Evolutionary conservation across 495 filamentous ascomycete species (phyloP).

Genomic region (Penicillium waksmanii): DNA sequence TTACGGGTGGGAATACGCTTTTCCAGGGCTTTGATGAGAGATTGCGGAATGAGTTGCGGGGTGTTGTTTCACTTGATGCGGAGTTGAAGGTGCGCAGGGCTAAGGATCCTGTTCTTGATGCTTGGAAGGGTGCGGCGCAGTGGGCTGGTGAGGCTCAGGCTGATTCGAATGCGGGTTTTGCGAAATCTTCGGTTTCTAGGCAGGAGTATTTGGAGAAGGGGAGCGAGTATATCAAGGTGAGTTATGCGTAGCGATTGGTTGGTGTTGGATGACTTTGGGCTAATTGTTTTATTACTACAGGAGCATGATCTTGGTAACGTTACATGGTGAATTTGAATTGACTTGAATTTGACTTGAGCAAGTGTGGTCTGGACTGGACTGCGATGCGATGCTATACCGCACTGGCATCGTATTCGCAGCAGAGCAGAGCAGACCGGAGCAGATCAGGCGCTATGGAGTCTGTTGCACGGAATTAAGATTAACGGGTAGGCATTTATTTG

Average conservation of each 20-base stretch:
- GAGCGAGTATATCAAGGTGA: constrained; percentile 81
- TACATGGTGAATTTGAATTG: constrained; percentile 32
- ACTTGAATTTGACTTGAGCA: too few relatives aligned
- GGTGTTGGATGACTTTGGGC: constrained; percentile 5
- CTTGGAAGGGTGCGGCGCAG: constrained; percentile 88
- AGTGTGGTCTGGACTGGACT: too few relatives aligned
- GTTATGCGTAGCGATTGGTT: constrained; percentile 2
- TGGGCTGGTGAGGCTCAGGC: constrained; percentile 54
- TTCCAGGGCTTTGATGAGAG: constrained; percentile 88
- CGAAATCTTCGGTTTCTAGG: constrained; percentile 57
- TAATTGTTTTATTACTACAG: constrained; percentile 39
- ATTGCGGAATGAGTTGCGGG: constrained; percentile 69
- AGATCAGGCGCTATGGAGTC: constrained; percentile 34
- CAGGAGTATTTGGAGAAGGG: constrained; percentile 87
- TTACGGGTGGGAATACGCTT: constrained; percentile 90
- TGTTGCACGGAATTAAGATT: constrained; percentile 14
- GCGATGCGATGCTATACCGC: too few relatives aligned
- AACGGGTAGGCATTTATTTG: not conserved
- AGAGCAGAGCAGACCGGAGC: not conserved
- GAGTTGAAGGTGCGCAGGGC: constrained; percentile 70
- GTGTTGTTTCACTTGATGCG: constrained; percentile 70
- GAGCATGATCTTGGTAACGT: constrained; percentile 83
- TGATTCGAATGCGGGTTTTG: constrained; percentile 35
- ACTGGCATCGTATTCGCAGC: too few relatives aligned
- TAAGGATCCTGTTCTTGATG: constrained; percentile 74